Base-by-base conservation (phyloP, 2,329 filamentous ascomycete genomes). In the Pestalotiopsis fici region DNA sequence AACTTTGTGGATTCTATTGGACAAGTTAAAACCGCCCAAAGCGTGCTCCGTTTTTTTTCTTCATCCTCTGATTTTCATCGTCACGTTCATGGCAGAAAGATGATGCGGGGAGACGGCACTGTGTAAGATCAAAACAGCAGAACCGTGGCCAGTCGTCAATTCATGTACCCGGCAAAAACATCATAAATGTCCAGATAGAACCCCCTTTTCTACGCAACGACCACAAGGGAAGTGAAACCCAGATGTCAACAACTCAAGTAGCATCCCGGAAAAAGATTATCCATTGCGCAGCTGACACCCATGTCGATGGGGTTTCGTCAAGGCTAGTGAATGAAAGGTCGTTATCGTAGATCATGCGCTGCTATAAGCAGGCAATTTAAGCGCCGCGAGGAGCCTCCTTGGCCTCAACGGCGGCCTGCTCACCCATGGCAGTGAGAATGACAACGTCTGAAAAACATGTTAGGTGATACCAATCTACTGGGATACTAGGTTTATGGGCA, bases 391-490 rank as follows among this genome's bases (percentile, higher is more conserved):
- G 90, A 82, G 93, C 93, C 86, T 98, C 95, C 91, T 98, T 98
- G 85, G 91, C 92, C 81, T 98, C 95, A 81, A 98, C 91, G 79
- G 91, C 92, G 77, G 88, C 85, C 88, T 98, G 93, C 86, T 99
- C 95, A 80, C 93, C 93, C 96, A 99, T 99, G 81, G 96, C 90
- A 77, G 93, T 93, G 80, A 97, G 92, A 81, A 99, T 90, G 77
- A 95, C 92, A 77, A 98, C 91, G 84, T 94, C 94, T 97, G 71
- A 12, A 57, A 37, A 28, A 21, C 13, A 39, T 56, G 27, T 56
- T 66, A 68, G 54, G 60, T 79, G 71, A 79, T 73, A 64, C 31
- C 9, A 11, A 13, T 7, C 4, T 15, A 43, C n/a, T 18, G 13
- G 15, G 18, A 31, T 18, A 15, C 4, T 13, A 15, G 5, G n/a